These are phyloP conservation scores for Lathyrus aphaca DNA, from an alignment of 306 rosid species.

Conservation along the genomic window DNA sequence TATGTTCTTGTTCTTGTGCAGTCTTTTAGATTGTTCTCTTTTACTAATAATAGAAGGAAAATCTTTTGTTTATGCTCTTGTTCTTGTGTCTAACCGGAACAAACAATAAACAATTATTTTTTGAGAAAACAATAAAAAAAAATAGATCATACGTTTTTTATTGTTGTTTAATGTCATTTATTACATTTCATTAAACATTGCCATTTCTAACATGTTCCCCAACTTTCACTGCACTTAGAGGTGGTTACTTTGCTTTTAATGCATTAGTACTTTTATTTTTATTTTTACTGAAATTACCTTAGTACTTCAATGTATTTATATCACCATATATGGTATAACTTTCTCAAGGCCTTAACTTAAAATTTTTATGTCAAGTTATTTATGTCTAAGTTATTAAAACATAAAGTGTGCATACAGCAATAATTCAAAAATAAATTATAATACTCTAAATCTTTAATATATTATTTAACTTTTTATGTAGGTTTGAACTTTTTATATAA, in stretches of 20 bases:
- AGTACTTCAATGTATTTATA: too few species aligned
- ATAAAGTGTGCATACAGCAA: too few species aligned
- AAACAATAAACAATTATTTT: neutral
- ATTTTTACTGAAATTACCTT: too few species aligned
- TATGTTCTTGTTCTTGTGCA: neutral
- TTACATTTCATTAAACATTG: neutral
- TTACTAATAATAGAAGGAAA: slow-evolving; percentile 14
- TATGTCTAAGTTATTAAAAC: too few species aligned
- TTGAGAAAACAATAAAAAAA: neutral
- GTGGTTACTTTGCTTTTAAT: neutral
- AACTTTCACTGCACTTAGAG: neutral
- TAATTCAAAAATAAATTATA: too few species aligned
- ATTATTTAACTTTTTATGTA: too few species aligned
- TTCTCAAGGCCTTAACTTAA: too few species aligned
- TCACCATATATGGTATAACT: too few species aligned
- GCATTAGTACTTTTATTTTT: too few species aligned
- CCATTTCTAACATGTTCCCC: neutral
- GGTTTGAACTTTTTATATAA: too few species aligned
- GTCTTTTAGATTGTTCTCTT: neutral
- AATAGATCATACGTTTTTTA: neutral
- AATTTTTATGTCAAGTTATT: too few species aligned
- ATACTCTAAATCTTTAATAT: too few species aligned
- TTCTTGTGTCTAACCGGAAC: slow-evolving; percentile 2
- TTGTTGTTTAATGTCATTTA: neutral
- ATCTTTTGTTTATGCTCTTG: neutral